These are phyloP conservation scores for Aeschynomene evenia DNA, from an alignment of 306 rosid genomes.

Conservation along the genomic window DNA sequence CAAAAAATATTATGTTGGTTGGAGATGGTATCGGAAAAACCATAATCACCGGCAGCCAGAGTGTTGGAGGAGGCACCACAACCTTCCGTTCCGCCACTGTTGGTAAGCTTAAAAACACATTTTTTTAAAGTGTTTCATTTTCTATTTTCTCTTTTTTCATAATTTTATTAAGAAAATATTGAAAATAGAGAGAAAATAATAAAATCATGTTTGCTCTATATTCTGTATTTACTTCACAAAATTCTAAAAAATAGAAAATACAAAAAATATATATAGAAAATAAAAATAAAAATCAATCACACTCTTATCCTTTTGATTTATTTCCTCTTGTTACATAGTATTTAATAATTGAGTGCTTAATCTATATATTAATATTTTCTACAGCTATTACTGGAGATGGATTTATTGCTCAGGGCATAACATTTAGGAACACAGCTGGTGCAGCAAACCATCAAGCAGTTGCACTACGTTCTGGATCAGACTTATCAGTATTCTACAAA, in stretches of 20 bases:
- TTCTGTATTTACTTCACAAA: too few species aligned
- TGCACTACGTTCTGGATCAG: constrained; percentile 80
- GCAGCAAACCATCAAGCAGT: constrained; percentile 70
- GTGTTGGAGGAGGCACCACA: constrained; percentile 82
- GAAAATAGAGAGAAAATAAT: too few species aligned
- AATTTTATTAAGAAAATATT: too few species aligned
- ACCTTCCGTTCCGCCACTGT: constrained; percentile 80
- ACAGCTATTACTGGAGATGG: constrained; percentile 68
- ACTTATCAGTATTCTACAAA: constrained; percentile 62
- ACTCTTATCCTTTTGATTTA: too few species aligned
- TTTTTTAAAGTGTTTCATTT: too few species aligned
- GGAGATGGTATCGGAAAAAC: constrained; percentile 86
- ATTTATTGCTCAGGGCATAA: constrained; percentile 64
- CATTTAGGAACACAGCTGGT: constrained; percentile 78
- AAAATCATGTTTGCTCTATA: too few species aligned
- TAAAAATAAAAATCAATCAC: too few species aligned
- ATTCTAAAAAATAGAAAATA: too few species aligned
- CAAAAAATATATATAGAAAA: too few species aligned
- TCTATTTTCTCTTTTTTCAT: too few species aligned
- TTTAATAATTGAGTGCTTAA: not conserved
- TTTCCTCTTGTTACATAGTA: too few species aligned
- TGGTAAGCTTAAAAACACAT: constrained; percentile 37
- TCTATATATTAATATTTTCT: not conserved
- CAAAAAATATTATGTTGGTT: constrained; percentile 58
- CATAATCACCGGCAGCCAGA: constrained; percentile 69